Evolutionary conservation across 2,329 filamentous ascomycete genomes (phyloP), one percentile per base, ranked within the genome.

Genomic region (Colletotrichum plurivorum): DNA sequence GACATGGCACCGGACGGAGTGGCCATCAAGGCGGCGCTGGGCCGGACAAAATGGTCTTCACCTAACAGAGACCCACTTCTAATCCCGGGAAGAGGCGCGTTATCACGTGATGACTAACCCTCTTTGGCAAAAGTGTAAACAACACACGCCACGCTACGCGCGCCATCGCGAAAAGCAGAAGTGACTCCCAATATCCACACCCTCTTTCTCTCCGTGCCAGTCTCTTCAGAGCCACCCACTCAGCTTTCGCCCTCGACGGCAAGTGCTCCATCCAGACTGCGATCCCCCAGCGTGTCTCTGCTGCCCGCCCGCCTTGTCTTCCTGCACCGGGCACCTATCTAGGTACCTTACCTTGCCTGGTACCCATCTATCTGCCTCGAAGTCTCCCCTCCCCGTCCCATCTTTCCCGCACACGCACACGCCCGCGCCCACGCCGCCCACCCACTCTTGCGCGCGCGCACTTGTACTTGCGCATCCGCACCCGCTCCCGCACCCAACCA

Each of bases 51-150:
- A 31, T 31, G 31, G 66, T 66, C 55, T 56, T 52, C n/a, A 43
- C 27, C 49, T 66, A 66, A 52, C 62, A 67, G 55, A 22, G 5
- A 31, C 15, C 56, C 64, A 36, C 52, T 57, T 36, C 31, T 36
- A 36, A 36, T 36, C 31, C 31, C 31, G 31, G 31, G 8, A 3
- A 7, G 25, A 60, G 12, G 22, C 68, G 71, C 71, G 71, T 20
- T 41, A 16, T 71, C 71, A 72, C 71, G 71, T 72, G 71, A 9
- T 1, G 1, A 15, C 53, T 68, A 69, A 41, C 71, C 54, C 7
- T 7, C 56, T 41, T 16, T 4, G 69, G 71, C 56, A 71, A 59
- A n/a, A 63, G 46, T 51, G 65, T 72, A 72, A 72, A 72, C 71
- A 72, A 71, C 56, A 60, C 61, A 67, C 54, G 60, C 60, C 61